Conservation (phyloP, 306 rosid genomes). For the Vigna radiata region DNA sequence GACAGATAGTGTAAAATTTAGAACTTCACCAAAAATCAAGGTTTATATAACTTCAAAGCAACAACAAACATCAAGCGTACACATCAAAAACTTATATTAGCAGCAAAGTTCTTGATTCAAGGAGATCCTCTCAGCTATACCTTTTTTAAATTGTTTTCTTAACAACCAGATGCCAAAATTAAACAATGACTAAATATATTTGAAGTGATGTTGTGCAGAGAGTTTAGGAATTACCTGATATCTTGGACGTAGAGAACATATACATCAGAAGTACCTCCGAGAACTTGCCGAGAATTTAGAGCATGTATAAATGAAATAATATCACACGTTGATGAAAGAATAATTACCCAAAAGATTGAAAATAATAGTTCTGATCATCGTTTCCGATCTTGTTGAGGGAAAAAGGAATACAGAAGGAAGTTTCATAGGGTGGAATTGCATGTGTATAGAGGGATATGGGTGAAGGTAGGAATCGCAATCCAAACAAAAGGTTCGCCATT, state of each 20-base stretch:
- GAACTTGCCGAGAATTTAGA: not conserved
- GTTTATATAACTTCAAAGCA: not conserved
- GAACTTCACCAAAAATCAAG: not conserved
- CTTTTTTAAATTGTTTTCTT: constrained; percentile 3
- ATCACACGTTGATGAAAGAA: not conserved
- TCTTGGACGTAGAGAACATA: not conserved
- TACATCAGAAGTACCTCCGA: not conserved
- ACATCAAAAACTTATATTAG: not conserved
- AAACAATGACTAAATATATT: constrained; percentile 1
- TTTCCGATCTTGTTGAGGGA: not conserved
- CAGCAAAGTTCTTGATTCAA: not conserved
- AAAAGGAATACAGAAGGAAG: not conserved
- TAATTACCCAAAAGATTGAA: constrained; percentile 8
- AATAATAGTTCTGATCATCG: not conserved
- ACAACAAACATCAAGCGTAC: not conserved
- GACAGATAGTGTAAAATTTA: not conserved
- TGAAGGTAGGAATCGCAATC: not conserved
- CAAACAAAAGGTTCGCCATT: constrained; percentile 6
- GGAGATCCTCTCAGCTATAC: constrained; percentile 28
- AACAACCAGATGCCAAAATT: constrained; percentile 35
- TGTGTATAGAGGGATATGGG: constrained; percentile 17
- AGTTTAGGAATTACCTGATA: constrained; percentile 19
- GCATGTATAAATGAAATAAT: constrained; percentile 26
- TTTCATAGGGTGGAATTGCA: not conserved
- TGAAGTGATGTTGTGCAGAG: not conserved